Evolutionary conservation across 441 rosid species (phyloP).

Genomic region (Oxalis stricta): DNA sequence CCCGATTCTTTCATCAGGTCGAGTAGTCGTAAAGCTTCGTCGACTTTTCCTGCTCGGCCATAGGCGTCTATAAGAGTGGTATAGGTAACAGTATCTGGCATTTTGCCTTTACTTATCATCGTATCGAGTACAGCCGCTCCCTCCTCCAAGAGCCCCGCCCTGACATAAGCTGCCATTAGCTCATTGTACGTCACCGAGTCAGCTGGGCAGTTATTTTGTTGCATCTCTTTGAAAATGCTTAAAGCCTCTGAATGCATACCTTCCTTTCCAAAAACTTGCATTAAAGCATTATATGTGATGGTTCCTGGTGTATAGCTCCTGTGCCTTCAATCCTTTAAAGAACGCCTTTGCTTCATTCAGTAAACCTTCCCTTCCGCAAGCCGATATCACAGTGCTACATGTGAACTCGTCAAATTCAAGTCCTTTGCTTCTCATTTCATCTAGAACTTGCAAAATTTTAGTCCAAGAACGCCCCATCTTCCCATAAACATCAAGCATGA

Average conservation of each 20-base stretch:
- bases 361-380: constrained; percentile 80
- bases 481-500: constrained; percentile 83
- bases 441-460: constrained; percentile 41
- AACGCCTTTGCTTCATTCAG: constrained; percentile 62
- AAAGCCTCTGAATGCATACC: constrained; percentile 64
- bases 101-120: constrained; percentile 48
- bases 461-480: constrained; percentile 76
- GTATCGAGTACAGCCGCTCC: constrained; percentile 61
- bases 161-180: constrained; percentile 69
- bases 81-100: constrained; percentile 74
- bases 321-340: constrained; percentile 43
- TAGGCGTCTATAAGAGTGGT: constrained; percentile 76
- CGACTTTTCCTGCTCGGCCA: constrained; percentile 66
- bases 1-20: constrained; percentile 55
- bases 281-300: constrained; percentile 61
- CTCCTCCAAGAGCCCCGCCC: constrained; percentile 71
- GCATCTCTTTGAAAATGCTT: constrained; percentile 72
- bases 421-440: constrained; percentile 52
- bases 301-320: constrained; percentile 69
- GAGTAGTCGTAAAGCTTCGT: constrained; percentile 53
- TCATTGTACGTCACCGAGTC: constrained; percentile 81
- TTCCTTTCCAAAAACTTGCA: constrained; percentile 74
- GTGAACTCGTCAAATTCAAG: constrained; percentile 70
- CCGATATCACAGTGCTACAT: constrained; percentile 82
- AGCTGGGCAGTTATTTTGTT: constrained; percentile 50